Conservation (phyloP, 495 filamentous ascomycete species). For the Thozetella sp. region DNA sequence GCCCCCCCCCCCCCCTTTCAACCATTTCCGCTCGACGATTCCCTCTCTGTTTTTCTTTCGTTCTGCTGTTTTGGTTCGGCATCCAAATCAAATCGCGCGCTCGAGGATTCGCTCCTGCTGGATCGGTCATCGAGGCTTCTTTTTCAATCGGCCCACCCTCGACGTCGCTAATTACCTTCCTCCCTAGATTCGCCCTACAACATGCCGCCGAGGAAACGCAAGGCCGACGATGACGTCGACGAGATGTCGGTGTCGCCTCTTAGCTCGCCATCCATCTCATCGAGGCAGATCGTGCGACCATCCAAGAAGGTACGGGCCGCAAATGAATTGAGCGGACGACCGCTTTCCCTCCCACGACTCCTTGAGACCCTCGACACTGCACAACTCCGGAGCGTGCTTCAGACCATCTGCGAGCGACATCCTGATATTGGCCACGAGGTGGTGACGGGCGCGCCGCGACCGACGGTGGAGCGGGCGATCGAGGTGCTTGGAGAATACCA, state of each 20-base stretch:
- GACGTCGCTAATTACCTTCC: constrained; percentile 15
- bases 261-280: constrained; percentile 72
- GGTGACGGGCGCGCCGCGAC: constrained; percentile 80
- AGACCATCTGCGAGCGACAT: constrained; percentile 86
- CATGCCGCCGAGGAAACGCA: constrained; percentile 72
- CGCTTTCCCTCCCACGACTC: constrained; percentile 78
- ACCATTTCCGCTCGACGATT: not conserved
- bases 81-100: not conserved
- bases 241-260: constrained; percentile 87
- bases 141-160: no score
- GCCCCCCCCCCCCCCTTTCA: constrained; percentile 2
- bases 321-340: constrained; percentile 73
- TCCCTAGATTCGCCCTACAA: constrained; percentile 56
- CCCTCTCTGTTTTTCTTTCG: not conserved
- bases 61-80: constrained; percentile 7
- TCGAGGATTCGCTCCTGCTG: constrained; percentile 1
- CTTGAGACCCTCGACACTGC: constrained; percentile 88
- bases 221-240: constrained; percentile 85
- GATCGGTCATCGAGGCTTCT: no score
- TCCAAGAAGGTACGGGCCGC: constrained; percentile 56
- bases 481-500: constrained; percentile 83
- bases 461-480: constrained; percentile 77
- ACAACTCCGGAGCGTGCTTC: constrained; percentile 79
- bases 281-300: constrained; percentile 64
- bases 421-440: constrained; percentile 81